These are phyloP conservation scores for Yamadazyma pseudoaaseri DNA, from an alignment of 1,139 yeast species.

Conservation along the genomic window DNA sequence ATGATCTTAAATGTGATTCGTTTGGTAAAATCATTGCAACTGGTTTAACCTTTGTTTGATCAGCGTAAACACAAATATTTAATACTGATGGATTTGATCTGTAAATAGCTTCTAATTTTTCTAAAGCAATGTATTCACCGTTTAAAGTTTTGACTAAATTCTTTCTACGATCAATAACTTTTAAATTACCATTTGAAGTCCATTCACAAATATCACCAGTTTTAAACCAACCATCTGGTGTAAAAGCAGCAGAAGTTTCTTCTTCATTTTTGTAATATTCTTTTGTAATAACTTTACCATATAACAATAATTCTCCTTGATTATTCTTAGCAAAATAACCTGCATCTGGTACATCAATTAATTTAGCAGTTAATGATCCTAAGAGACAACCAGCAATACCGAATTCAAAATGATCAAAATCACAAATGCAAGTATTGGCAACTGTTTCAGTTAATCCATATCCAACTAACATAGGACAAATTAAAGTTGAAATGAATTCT, in stretches of 20 bases:
- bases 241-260: constrained; percentile 77
- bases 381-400: constrained; percentile 83
- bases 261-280: constrained; percentile 82
- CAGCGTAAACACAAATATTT: constrained; percentile 93
- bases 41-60: constrained; percentile 81
- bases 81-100: constrained; percentile 76
- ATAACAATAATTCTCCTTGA: constrained; percentile 89
- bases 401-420: constrained; percentile 61
- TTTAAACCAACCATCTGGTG: constrained; percentile 88
- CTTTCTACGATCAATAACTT: constrained; percentile 91
- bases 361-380: constrained; percentile 82
- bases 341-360: constrained; percentile 89
- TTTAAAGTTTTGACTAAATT: constrained; percentile 92
- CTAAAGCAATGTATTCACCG: constrained; percentile 98
- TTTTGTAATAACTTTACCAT: constrained; percentile 69
- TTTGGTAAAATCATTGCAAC: constrained; percentile 87
- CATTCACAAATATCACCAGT: constrained; percentile 99
- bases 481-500: constrained; percentile 67
- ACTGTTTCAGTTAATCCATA: constrained; percentile 97
- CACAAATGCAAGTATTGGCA: constrained; percentile 78
- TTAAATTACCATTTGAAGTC: constrained; percentile 76
- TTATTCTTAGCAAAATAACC: constrained; percentile 88
- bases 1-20: constrained; percentile 59
- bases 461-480: constrained; percentile 91
- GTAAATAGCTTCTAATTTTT: constrained; percentile 83